A percentile compares a stretch with the other conserved stretches of the same genome.
Evolutionary conservation across 441 rosid species (phyloP).

Genomic region (Hura crepitans): DNA sequence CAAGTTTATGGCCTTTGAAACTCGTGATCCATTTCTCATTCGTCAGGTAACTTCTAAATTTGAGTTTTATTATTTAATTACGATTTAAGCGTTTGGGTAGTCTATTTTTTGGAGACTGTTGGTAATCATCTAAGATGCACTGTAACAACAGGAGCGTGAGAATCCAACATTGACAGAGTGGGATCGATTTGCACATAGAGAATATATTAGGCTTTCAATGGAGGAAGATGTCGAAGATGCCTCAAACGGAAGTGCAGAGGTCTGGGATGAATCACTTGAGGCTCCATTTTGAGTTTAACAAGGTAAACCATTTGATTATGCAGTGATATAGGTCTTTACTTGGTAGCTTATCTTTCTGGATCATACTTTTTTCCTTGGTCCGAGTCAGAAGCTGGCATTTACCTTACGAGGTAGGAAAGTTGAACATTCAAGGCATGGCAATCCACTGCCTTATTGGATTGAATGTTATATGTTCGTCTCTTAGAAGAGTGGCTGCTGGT

Average conservation of each 20-base stretch:
- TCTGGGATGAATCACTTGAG: constrained; percentile 96
- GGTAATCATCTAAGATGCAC: constrained; percentile 21
- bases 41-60: constrained; percentile 60
- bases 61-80: constrained; percentile 6
- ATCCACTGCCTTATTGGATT: neutral
- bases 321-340: neutral
- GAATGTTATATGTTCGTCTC: neutral
- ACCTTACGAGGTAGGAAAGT: neutral
- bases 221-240: constrained; percentile 97
- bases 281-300: constrained; percentile 64
- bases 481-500: neutral
- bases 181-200: constrained; percentile 99
- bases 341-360: neutral
- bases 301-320: constrained; percentile 25
- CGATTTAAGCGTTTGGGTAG: neutral
- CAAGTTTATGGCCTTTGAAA: constrained; percentile 95
- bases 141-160: constrained; percentile 73
- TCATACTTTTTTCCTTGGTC: neutral
- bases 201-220: constrained; percentile 93
- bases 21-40: constrained; percentile 90
- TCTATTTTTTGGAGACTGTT: constrained; percentile 1
- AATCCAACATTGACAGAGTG: constrained; percentile 98
- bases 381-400: constrained; percentile 3
- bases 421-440: neutral
- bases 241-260: constrained; percentile 94